These are phyloP conservation scores for Saturnispora halmiae DNA, from an alignment of 805 yeast species.

Conservation along the genomic window DNA sequence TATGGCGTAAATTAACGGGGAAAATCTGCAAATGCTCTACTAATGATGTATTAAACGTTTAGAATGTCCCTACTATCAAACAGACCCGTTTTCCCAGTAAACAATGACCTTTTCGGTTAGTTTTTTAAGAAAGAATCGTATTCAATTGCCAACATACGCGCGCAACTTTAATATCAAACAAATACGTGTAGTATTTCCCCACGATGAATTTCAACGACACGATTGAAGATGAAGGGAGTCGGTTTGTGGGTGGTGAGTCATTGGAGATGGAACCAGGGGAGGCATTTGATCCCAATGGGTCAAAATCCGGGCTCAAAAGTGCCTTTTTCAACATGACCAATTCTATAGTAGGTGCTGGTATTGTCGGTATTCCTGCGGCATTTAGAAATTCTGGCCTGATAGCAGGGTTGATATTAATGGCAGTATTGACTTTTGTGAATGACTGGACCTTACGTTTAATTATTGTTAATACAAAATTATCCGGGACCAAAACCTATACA, in stretches of 20 bases:
- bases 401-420: constrained; percentile 59
- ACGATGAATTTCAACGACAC: background rate
- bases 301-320: constrained; percentile 52
- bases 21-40: too few relatives aligned
- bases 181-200: too few relatives aligned
- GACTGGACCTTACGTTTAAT: constrained; percentile 84
- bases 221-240: background rate
- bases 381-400: constrained; percentile 69
- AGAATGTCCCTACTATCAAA: too few relatives aligned
- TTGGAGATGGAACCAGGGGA: background rate
- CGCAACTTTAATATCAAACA: too few relatives aligned
- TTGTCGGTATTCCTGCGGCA: constrained; percentile 90
- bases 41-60: too few relatives aligned
- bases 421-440: constrained; percentile 55
- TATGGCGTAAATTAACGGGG: too few relatives aligned
- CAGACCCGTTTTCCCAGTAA: too few relatives aligned
- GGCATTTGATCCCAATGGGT: background rate
- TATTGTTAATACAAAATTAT: constrained; percentile 69
- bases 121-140: too few relatives aligned
- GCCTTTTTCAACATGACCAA: constrained; percentile 98
- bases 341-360: constrained; percentile 91
- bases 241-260: background rate
- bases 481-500: constrained; percentile 73
- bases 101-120: too few relatives aligned
- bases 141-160: background rate